phyloP scores from a whole-genome alignment of 2,329 filamentous ascomycete species.

The Elsinoe australis region DNA sequence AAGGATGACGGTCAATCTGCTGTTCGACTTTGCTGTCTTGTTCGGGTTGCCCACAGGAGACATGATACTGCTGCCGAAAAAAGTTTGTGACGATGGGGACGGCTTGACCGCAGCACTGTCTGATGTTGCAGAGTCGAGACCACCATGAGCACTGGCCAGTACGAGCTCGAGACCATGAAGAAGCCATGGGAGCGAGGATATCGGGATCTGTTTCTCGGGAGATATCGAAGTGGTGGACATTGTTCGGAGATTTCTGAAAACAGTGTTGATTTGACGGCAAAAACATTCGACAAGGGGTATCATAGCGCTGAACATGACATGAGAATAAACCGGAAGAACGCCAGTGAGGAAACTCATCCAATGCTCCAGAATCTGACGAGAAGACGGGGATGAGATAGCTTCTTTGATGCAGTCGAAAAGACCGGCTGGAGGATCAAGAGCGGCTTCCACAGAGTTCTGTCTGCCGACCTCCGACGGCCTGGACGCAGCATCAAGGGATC shows the following conservation, averaged over 20 bases:
- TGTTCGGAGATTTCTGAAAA: constrained; percentile 62
- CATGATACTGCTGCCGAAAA: constrained; percentile 95
- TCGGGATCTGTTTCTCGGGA: constrained; percentile 25
- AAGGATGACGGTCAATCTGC: constrained; percentile 84
- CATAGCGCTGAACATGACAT: constrained; percentile 80
- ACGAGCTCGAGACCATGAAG: constrained; percentile 91
- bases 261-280: constrained; percentile 65
- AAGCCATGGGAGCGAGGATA: constrained; percentile 66
- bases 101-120: neutral
- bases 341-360: constrained; percentile 84
- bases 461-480: neutral
- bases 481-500: neutral
- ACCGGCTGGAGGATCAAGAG: constrained; percentile 50
- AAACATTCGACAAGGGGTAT: constrained; percentile 87
- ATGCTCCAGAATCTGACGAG: constrained; percentile 73
- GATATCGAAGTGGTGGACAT: constrained; percentile 44
- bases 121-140: constrained; percentile 26
- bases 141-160: constrained; percentile 77
- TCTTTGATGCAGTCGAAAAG: constrained; percentile 79
- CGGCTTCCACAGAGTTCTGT: constrained; percentile 22
- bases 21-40: constrained; percentile 83
- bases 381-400: constrained; percentile 67
- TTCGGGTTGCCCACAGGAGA: constrained; percentile 65
- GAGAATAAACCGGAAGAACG: constrained; percentile 74
- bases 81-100: constrained; percentile 58